These are phyloP conservation scores for Aspergillus olivimuriae DNA, from an alignment of 495 filamentous ascomycete genomes.

Conservation along the genomic window DNA sequence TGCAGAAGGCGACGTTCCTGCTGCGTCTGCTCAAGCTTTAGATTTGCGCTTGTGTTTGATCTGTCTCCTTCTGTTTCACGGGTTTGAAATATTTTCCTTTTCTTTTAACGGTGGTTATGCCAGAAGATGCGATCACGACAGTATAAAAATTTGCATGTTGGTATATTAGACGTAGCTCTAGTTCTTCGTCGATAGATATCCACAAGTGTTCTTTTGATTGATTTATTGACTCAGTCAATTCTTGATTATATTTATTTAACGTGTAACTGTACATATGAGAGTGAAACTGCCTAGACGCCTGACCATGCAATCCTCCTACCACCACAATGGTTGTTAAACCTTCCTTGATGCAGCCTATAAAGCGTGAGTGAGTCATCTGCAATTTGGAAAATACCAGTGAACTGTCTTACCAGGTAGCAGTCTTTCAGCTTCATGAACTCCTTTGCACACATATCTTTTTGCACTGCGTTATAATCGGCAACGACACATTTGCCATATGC, in stretches of 20 bases:
- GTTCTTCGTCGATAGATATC: not conserved
- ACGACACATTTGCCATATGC: conserved; percentile 90
- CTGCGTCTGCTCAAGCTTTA: conserved; percentile 75
- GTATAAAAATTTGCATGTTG: not conserved
- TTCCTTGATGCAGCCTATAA: conserved; percentile 37
- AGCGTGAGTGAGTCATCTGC: conserved; percentile 4
- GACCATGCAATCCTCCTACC: not conserved
- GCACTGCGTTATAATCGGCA: conserved; percentile 81
- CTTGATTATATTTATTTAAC: not conserved
- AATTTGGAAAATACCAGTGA: not conserved
- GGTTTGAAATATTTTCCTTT: conserved; percentile 3
- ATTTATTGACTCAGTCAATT: no score
- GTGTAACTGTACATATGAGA: not conserved
- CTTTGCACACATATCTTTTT: conserved; percentile 83
- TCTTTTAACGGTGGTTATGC: not conserved
- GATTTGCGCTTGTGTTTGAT: conserved; percentile 9
- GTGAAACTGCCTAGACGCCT: not conserved
- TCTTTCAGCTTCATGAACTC: conserved; percentile 86
- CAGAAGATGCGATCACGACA: not conserved
- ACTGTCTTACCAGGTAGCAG: conserved; percentile 73
- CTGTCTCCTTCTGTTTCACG: no score
- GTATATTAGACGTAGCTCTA: not conserved
- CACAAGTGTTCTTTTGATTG: no score
- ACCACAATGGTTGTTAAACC: conserved; percentile 10
- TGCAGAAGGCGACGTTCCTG: conserved; percentile 81